These are phyloP conservation scores for Leishmania mexicana DNA, from an alignment of 208 protist species.

Conservation along the genomic window DNA sequence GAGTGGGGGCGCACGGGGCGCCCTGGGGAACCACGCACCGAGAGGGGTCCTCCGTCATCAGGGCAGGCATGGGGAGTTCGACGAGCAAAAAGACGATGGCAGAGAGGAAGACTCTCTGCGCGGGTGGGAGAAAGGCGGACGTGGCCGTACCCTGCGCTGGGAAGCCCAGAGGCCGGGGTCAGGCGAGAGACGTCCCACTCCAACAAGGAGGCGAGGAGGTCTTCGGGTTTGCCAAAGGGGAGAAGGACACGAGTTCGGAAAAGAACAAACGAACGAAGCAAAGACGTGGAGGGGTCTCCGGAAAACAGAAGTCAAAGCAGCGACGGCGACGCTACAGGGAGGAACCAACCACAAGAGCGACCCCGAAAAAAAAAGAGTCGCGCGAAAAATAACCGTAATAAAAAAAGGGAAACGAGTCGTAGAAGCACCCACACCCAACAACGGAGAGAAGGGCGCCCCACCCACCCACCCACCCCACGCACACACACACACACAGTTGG, in stretches of 20 bases:
- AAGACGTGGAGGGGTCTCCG: no score
- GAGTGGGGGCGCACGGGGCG: background rate
- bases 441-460: background rate
- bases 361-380: background rate
- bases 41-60: background rate
- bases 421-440: background rate
- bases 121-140: background rate
- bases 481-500: background rate
- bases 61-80: background rate
- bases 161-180: background rate
- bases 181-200: background rate
- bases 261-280: background rate
- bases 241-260: background rate
- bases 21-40: background rate
- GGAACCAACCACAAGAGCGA: background rate
- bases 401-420: background rate
- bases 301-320: background rate
- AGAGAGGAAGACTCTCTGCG: background rate
- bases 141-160: background rate
- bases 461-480: no score
- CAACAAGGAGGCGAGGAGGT: background rate
- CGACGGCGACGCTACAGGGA: background rate
- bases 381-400: background rate
- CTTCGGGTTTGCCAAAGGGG: background rate
- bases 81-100: background rate